These are phyloP conservation scores for Mallotus nudiflorus DNA, from an alignment of 345 rosid species.

Conservation along the genomic window DNA sequence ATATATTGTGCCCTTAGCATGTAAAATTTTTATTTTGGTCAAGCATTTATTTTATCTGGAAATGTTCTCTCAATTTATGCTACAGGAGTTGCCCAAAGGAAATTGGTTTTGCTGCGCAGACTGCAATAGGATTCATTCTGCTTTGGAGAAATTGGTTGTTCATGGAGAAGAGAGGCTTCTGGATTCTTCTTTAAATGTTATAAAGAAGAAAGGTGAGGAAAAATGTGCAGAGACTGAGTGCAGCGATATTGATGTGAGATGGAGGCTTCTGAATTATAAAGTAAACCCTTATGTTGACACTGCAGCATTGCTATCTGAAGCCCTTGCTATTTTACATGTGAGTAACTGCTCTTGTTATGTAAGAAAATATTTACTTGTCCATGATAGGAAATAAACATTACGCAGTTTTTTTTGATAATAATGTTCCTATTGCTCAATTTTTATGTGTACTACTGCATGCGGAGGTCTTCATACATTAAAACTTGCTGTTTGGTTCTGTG, in stretches of 20 bases:
- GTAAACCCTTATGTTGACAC: constrained; percentile 49
- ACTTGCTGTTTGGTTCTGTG: neutral
- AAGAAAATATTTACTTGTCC: neutral
- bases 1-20: constrained; percentile 1
- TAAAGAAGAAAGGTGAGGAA: constrained; percentile 51
- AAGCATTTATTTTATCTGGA: neutral
- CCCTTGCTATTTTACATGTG: constrained; percentile 80
- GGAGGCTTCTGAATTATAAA: constrained; percentile 81
- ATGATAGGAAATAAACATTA: neutral
- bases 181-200: constrained; percentile 42
- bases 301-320: constrained; percentile 54
- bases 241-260: constrained; percentile 56
- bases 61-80: constrained; percentile 21
- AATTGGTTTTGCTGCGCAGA: constrained; percentile 79
- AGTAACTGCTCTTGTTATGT: constrained; percentile 16
- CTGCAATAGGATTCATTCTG: constrained; percentile 53
- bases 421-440: neutral
- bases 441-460: neutral
- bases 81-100: constrained; percentile 86
- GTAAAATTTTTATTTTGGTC: neutral
- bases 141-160: constrained; percentile 50
- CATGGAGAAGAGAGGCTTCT: constrained; percentile 81
- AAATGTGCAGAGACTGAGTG: constrained; percentile 32
- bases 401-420: neutral
- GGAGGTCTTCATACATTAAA: neutral